Evolutionary conservation across 345 rosid species (phyloP), one percentile per base, ranked within the genome.

Genomic region (Corymbia maculata): DNA sequence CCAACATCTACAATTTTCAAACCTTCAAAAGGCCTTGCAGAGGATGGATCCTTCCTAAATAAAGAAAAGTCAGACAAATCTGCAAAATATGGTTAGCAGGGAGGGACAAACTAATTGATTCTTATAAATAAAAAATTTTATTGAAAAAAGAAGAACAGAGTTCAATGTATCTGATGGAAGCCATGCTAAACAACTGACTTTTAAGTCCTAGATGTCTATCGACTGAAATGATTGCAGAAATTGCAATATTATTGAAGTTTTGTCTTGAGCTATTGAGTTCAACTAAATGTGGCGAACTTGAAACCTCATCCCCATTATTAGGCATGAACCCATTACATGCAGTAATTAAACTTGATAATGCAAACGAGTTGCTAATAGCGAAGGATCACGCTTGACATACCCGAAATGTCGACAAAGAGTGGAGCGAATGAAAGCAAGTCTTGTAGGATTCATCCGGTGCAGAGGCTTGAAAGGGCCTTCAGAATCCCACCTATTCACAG

Each of bases 391-490:
- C 24, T 68, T 16, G 21, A 68, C 45, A 9, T 68, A 97, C 99
- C 96, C 86, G 88, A 98, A 98, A 91, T 97, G 98, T 79, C 97
- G 93, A 87, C 98, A 96, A 86, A 98, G 95, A 28, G 98, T 91
- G n/a, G 99, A 98, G 82, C 97, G 97, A 59, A 97, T 93, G 91
- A 98, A 98, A 90, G 99, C 97, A 85, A 98, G 91, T 86, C 99
- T 93, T 19, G 96, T 95, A 61, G 99, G 98, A 87, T 98, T 98
- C 96, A 97, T 92, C 50, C 64, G 75, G 91, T 98, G 98, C 93
- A 98, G 92, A 4, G 99, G 99, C 87, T 94, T 97, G 88, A 95
- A 98, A 3, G 99, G 98, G 53, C 98, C 99, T 90, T 94, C 95
- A 86, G 95, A 89, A 92, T 96, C 98, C 99, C 99, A 98, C 99